Percentiles rank a stretch among this genome's conserved stretches.
phyloP scores from a whole-genome alignment of 2,329 filamentous ascomycete genomes.

The Sphaceloma murrayae region DNA sequence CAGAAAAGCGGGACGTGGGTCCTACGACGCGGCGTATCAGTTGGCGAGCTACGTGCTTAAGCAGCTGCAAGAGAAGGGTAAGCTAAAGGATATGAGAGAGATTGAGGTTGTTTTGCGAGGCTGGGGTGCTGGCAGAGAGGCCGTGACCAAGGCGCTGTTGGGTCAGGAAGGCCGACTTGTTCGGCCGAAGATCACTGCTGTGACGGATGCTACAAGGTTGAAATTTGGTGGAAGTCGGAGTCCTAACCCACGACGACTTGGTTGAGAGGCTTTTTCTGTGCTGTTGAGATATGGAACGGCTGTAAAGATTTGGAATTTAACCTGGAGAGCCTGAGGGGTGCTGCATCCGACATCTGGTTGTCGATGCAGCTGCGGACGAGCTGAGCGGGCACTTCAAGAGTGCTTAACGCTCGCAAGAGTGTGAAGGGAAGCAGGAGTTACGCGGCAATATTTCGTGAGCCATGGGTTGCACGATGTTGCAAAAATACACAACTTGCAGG shows the following conservation, averaged over 20 bases:
- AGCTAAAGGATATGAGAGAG: constrained; percentile 62
- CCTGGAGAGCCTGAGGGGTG: no score
- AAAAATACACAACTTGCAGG: no score
- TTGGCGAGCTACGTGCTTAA: constrained; percentile 73
- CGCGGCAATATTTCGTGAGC: no score
- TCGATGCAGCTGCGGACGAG: no score
- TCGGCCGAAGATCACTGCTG: constrained; percentile 62
- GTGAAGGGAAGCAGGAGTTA: no score
- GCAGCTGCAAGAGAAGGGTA: constrained; percentile 71
- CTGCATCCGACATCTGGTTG: no score
- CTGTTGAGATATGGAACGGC: no score
- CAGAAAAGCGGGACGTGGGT: constrained; percentile 65
- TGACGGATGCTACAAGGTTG: constrained; percentile 72
- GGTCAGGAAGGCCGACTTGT: constrained; percentile 73
- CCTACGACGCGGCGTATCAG: constrained; percentile 89
- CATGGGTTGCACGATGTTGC: no score
- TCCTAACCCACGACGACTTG: constrained; percentile 71
- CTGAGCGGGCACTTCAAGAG: no score
- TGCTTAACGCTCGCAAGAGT: no score
- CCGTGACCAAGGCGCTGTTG: constrained; percentile 78
- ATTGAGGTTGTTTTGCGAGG: constrained; percentile 76
- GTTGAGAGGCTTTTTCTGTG: no score
- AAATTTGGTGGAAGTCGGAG: constrained; percentile 95
- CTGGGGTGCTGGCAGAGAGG: constrained; percentile 79
- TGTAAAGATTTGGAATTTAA: no score